These are phyloP conservation scores for Dendrothele bispora DNA, from an alignment of 768 basidiomycete genomes.

Conservation along the genomic window DNA sequence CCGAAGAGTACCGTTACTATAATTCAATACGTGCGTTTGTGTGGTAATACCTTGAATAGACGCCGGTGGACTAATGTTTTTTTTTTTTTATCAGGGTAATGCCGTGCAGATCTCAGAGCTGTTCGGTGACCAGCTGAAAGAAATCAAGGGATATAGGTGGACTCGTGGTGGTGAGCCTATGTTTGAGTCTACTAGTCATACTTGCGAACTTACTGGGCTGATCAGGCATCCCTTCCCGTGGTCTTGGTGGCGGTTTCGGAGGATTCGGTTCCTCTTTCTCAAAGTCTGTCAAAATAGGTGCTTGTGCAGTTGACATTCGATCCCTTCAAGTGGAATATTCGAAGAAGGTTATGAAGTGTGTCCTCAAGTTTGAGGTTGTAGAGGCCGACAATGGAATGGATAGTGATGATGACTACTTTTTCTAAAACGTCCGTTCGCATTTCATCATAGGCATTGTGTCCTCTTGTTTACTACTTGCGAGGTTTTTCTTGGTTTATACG, in stretches of 20 bases:
- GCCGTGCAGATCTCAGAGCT: constrained; percentile 23
- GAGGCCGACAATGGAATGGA: constrained; percentile 18
- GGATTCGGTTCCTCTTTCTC: constrained; percentile 27
- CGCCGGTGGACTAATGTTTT: neutral
- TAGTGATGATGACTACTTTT: constrained; percentile 1
- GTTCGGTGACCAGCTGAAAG: constrained; percentile 35
- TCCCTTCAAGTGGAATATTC: constrained; percentile 37
- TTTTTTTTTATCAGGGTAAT: constrained; percentile 11
- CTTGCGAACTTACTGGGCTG: neutral
- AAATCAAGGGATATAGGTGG: constrained; percentile 36
- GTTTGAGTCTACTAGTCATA: neutral
- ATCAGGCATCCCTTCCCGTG: constrained; percentile 13
- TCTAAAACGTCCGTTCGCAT: too few species aligned
- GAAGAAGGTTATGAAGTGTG: constrained; percentile 40
- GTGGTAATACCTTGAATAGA: neutral
- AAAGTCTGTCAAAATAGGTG: constrained; percentile 37
- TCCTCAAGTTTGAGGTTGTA: constrained; percentile 37
- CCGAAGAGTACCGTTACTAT: constrained; percentile 41
- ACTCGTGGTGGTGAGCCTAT: constrained; percentile 27
- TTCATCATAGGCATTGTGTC: too few species aligned
- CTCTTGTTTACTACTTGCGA: too few species aligned
- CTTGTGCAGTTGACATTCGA: constrained; percentile 30
- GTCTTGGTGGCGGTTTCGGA: constrained; percentile 11
- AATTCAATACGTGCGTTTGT: constrained; percentile 32
- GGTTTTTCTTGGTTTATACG: too few species aligned